Base-by-base conservation (phyloP, 768 basidiomycete genomes). In the Boletus subcaerulescens region DNA sequence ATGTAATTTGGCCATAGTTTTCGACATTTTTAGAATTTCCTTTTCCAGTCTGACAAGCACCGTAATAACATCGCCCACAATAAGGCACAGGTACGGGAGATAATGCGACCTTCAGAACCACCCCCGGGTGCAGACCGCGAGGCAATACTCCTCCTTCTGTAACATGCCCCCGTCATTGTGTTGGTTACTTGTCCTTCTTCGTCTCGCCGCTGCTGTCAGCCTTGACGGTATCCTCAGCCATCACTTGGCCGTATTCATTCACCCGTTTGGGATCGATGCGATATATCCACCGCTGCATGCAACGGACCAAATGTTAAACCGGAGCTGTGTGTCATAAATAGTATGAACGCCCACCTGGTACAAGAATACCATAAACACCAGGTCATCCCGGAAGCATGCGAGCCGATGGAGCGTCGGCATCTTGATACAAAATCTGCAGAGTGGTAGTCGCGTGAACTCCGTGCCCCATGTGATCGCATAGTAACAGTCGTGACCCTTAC, bases 331-430 rank as follows among this genome's bases (percentile, higher is more conserved):
- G 15, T 43, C 45, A 11, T 48, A 53, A 38, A 53, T 61, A 56
- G 39, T 4, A 53, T 39, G 51, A 45, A 24, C 35, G 59, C 86
- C 61, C 71, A 87, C 90, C 83, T 96, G 94, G 75, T 96, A 96
- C 64, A 95, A 70, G 73, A 96, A 91, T 54, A 97, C 79, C 59
- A 95, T 78, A 76, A 97, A 96, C 57, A 95, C 93, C 14, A 91
- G 81, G 66, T 93, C 92, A 71, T 93, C 91, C 55, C 89, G 82
- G 85, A 91, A 92, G 71, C 89, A 91, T 5, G 89, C 89, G 53
- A 98, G 76, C 53, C 95, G 86, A 69, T 98, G 95, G 43, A 98
- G 79, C 66, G 89, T 83, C 32, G 96, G 96, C 96, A 98, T 98
- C 76, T 92, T 92, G 76, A 96, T 95, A 65, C 90, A 91, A 71